phyloP scores from a whole-genome alignment of 164 flowering plant genomes.

The Kingdonia uniflora region DNA sequence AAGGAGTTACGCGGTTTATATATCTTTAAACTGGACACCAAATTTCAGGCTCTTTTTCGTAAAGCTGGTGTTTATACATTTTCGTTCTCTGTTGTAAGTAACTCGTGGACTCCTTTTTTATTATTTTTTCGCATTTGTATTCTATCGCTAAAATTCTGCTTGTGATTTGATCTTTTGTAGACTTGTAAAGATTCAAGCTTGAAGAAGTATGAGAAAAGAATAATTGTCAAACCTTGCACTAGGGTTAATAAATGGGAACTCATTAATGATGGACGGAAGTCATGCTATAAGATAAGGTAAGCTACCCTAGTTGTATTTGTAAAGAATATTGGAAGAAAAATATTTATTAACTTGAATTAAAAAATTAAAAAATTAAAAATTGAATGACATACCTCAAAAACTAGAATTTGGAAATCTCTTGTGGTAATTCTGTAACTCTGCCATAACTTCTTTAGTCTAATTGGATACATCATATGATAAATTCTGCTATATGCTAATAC shows the following conservation, averaged over 20 bases:
- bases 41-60: conserved; percentile 27
- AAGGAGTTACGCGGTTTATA: conserved; percentile 57
- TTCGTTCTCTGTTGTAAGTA: conserved; percentile 45
- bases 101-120: neutral
- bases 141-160: neutral
- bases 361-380: no score
- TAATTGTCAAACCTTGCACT: conserved; percentile 28
- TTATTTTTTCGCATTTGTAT: neutral
- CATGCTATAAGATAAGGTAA: conserved; percentile 23
- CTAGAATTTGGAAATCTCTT: no score
- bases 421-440: no score
- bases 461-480: no score
- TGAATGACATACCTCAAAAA: no score
- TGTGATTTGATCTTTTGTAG: conserved; percentile 11
- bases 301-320: no score
- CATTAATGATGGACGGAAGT: conserved; percentile 9
- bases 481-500: no score
- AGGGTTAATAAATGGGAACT: conserved; percentile 31
- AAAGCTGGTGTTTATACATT: conserved; percentile 49
- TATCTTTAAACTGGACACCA: conserved; percentile 33
- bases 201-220: conserved; percentile 21
- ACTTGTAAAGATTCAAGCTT: conserved; percentile 13
- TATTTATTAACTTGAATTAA: no score
- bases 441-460: no score
- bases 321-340: no score